Evolutionary conservation across 1,284 basidiomycete species (phyloP).

Genomic region (Gymnopus androsaceus): DNA sequence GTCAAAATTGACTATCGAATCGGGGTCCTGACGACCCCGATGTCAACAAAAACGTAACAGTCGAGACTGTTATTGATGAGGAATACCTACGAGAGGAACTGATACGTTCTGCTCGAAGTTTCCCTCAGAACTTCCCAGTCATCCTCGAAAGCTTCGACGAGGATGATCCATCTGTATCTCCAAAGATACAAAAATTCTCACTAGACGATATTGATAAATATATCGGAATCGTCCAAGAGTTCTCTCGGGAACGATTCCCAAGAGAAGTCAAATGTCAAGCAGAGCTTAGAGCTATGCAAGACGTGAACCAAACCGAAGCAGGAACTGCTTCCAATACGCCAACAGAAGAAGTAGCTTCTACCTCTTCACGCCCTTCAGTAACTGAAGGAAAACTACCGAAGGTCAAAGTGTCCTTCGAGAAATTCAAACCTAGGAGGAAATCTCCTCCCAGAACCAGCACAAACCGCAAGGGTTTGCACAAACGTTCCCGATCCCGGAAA

Average conservation of each 20-base stretch:
- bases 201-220: not conserved
- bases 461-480: not conserved
- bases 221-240: conserved; percentile 9
- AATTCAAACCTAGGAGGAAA: not conserved
- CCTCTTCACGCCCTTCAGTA: not conserved
- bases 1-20: not conserved
- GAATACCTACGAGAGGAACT: conserved; percentile 1
- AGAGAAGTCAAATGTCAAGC: not conserved
- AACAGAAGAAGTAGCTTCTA: not conserved
- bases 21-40: not conserved
- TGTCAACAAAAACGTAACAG: too few relatives aligned
- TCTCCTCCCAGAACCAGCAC: not conserved
- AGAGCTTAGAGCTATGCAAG: not conserved
- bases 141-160: conserved; percentile 3
- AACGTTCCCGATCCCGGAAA: not conserved
- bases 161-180: not conserved
- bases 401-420: too few relatives aligned
- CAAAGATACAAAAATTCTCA: not conserved
- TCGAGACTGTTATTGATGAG: not conserved
- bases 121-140: conserved; percentile 2
- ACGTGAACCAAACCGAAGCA: not conserved
- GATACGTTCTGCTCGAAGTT: not conserved
- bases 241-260: not conserved
- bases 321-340: not conserved
- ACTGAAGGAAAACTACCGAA: too few relatives aligned